Evolutionary conservation across 108 stramenopile species (phyloP).

Genomic region (Craspedostauros australis): DNA sequence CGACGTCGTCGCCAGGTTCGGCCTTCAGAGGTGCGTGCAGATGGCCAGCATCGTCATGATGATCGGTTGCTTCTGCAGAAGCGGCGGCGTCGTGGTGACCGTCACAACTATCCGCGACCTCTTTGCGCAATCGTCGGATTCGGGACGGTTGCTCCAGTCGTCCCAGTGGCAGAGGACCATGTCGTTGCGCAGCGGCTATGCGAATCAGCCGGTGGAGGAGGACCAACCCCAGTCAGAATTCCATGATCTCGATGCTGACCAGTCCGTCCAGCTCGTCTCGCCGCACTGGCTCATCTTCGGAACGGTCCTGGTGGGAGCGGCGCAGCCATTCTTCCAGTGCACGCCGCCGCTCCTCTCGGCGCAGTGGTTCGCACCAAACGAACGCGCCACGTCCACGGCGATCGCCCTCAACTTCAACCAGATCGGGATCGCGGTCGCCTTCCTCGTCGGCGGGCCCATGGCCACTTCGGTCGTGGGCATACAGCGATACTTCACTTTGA

Average conservation of each 20-base stretch:
- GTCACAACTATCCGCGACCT: conserved; percentile 25
- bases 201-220: too few species aligned
- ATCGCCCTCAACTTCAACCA: conserved; percentile 73
- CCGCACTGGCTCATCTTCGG: conserved; percentile 42
- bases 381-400: conserved; percentile 61
- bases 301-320: conserved; percentile 54
- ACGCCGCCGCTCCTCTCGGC: conserved; percentile 61
- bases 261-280: too few species aligned
- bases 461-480: conserved; percentile 32
- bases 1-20: conserved; percentile 44
- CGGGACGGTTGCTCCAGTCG: too few species aligned
- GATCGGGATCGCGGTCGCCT: conserved; percentile 75
- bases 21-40: conserved; percentile 48
- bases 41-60: conserved; percentile 50
- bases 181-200: too few species aligned
- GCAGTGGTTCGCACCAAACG: conserved; percentile 56
- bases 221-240: too few species aligned
- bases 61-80: too few species aligned
- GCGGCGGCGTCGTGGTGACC: too few species aligned
- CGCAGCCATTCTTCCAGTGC: conserved; percentile 79
- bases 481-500: conserved; percentile 48
- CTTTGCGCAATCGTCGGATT: too few species aligned
- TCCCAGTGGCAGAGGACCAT: too few species aligned
- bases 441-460: conserved; percentile 62
- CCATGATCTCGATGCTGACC: too few species aligned